Base-by-base conservation (phyloP, 345 rosid genomes). In the Pistacia vera region DNA sequence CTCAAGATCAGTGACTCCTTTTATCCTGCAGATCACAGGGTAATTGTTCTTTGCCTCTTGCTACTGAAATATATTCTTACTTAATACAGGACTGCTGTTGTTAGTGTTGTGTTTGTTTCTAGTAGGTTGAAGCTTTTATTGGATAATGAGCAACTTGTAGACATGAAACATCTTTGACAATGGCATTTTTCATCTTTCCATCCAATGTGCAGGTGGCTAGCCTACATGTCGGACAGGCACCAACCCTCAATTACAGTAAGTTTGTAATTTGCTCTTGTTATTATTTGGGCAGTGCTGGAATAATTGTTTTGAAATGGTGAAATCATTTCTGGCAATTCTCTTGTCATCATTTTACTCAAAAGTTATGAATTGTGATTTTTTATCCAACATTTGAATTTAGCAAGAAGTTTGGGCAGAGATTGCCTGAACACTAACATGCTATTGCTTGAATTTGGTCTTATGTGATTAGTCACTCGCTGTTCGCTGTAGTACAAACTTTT, bases 221-320 rank as follows among this genome's bases (percentile, higher is more conserved):
- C 91, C 59, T 90, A 73, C 78, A 80, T 92, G 84, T 79, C 88
- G 93, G 85, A 74, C 92, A 89, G 85, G 60, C 90, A 61, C 83
- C 91, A 76, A 80, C 79, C 65, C 97, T 57, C 93, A 84, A 78
- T 71, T 95, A 80, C 75, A 83, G 99, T 96, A 86, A 92, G 98
- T 84, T 71, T 65, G 44, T 36, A 63, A 54, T 16, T 17, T 54
- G 38, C 38, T 41, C 41, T 18, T 20, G 49, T 38, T 65, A 57
- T 18, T 38, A 5, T 38, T 57, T 38, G 57, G 63, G 51, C 18
- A 8, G 49, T 70, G 72, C 49, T 48, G 44, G 35, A 48, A 10
- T 38, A 63, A 30, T 57, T n/a, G 11, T 63, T 18, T 17, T 28
- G 18, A 54, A 14, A 54, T 16, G 63, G 49, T 72, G 28, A 28